Evolutionary conservation across 371 early-diverging fungal species (phyloP), one percentile per base, ranked within the genome.

Genomic region (Modicella reniformis): DNA sequence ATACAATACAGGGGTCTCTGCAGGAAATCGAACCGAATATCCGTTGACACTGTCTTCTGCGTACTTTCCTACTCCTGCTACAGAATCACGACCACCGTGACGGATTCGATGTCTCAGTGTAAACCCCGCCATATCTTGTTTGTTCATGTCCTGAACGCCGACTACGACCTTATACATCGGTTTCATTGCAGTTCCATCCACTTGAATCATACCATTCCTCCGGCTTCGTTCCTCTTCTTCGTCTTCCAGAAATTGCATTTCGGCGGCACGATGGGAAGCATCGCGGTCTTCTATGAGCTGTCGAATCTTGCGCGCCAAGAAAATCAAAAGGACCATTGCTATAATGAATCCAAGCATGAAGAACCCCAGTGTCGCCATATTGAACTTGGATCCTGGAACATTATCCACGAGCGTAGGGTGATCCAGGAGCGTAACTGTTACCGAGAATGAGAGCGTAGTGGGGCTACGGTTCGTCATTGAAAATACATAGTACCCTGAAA

Each of bases 401-500:
- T 62, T 65, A 33, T 69, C 73, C 13, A 50, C 51, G 3, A 59
- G n/a, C 2, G 65, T 54, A 7, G 79, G 72, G 17, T 62, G 73
- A 28, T 79, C 64, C 52, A 72, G 15, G 3, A 63, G 50, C 29
- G 73, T 62, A 8, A 73, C 73, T 9, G 66, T 69, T 23, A 73
- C 55, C 5, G 73, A 53, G 34, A 55, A 72, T 13, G 73, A 65
- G 19, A 79, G 47, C 2, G 66, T 47, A 5, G 70, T 59, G 0
- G 69, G 62, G 54, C 70, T 68, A 7, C 48, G 17, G 48, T 79
- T 79, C 21, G 70, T 69, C 40, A 79, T 34, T 40, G 79, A 79
- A 60, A 72, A 79, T 25, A 79, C 79, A 66, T 79, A 67, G 37
- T 79, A 68, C 17, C 79, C 79, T 19, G 73, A 62, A 34, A 79